Evolutionary conservation across 495 filamentous ascomycete genomes (phyloP), one percentile per base, ranked within the genome.

Genomic region (Pseudomonodictys pantanalensis): DNA sequence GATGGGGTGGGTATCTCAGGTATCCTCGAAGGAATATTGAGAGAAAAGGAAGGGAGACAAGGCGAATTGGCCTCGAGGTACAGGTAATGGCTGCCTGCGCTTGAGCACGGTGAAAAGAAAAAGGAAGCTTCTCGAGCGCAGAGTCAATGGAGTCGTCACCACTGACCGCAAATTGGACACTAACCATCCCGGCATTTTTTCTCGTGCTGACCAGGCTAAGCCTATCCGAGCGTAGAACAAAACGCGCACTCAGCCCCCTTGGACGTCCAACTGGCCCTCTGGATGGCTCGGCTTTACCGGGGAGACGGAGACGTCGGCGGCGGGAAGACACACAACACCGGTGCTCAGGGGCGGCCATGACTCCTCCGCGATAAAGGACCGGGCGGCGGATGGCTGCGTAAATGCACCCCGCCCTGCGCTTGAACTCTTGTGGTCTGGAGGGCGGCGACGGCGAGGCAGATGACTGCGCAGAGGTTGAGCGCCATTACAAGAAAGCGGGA

Each of bases 1-100:
- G 15, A 18, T 10, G 12, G 23, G 17, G 29, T 35, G 22, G 28
- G 15, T 39, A 32, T 11, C 7, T 26, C 38, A 15, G 12, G 12
- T 3, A 10, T 3, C 28, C 10, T 42, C 38, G n/a, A 48, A 24
- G 18, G 26, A 12, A 35, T 25, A 58, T 2, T 52, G 10, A 32
- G 50, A 30, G 20, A 50, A 0, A 28, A 49, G 29, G 32, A 30
- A 4, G 49, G 54, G 35, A 22, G 50, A 46, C 32, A 59, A 45
- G 56, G 48, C 43, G 56, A 47, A 55, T 56, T 53, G 43, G 62
- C 62, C 62, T 65, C 50, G 56, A 59, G 61, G n/a, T 48, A 30
- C 42, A 49, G 44, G 43, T 60, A 22, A 10, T 25, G 53, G 32
- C 60, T 45, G 60, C 52, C 42, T 63, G 24, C 46, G 20, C 47